Base-by-base conservation (phyloP, 2,329 filamentous ascomycete species). In the Penicillium decumbens region DNA sequence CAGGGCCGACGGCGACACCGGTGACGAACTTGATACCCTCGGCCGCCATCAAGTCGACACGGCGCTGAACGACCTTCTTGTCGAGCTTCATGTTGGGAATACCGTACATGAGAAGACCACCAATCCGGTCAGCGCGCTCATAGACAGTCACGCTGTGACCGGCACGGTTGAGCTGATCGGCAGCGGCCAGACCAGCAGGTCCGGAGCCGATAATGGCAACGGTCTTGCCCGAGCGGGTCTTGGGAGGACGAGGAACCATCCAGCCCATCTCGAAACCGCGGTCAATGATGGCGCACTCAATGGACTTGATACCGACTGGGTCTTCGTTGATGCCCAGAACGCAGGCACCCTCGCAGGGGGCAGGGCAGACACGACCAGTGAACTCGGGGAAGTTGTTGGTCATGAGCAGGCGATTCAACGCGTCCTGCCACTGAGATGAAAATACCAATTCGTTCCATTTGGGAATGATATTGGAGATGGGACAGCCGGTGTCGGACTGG, bases 41-140 rank as follows among this genome's bases (percentile, higher is more conserved):
- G 3, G 84, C 81, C 47, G 87, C 88, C 88, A 96, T 92, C 73
- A 97, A 90, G 72, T 96, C 89, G 42, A 93, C 90, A 70, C 92
- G 88, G 45, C 92, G 88, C 79, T 96, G 92, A 53, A 97, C 92
- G 56, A 96, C 85, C 67, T 89, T 89, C 81, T 97, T 97, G 77
- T 97, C 92, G 37, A 97, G 87, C 79, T 97, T 97, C 92, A 97
- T 97, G 79, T 97, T 97, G 59, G 92, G 92, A 60, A 97, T 97
- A 60, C 92, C 92, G 68, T 97, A 96, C 92, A 96, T 96, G 65
- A 97, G 82, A 47, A 97, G 79, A 71, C 92, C 92, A 74, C 92
- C 92, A 50, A 87, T 77, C 58, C 92, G 89, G 68, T 97, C 92
- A 52, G 90, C 83, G 57, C 92, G 89, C 79, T 97, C 92, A 66